phyloP scores from a whole-genome alignment of 331 rosid species.

The Rhamnella rubrinervis region DNA sequence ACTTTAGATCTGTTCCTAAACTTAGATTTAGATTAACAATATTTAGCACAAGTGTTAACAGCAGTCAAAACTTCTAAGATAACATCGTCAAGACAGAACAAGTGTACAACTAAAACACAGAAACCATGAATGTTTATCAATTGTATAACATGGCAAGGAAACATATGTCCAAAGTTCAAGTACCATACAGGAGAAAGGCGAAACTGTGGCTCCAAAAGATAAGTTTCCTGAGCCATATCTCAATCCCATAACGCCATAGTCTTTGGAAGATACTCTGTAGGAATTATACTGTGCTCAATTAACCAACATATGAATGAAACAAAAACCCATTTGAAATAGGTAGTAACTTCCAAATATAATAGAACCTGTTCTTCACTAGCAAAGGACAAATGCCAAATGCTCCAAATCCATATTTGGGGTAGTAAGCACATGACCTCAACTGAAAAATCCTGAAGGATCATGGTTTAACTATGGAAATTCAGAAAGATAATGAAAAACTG shows the following conservation, averaged over 20 bases:
- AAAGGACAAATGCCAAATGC: conserved; percentile 86
- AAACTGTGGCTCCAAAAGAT: conserved; percentile 65
- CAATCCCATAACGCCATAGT: conserved; percentile 76
- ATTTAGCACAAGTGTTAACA: background rate
- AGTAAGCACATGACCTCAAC: conserved; percentile 72
- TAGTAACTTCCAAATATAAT: conserved; percentile 20
- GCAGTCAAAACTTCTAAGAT: background rate
- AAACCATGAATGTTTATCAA: background rate
- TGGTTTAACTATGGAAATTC: conserved; percentile 18
- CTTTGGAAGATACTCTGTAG: conserved; percentile 66
- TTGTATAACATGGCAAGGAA: background rate
- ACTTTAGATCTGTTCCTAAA: background rate
- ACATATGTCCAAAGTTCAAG: conserved; percentile 14
- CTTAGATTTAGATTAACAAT: background rate
- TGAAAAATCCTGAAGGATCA: conserved; percentile 66
- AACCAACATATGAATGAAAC: conserved; percentile 28
- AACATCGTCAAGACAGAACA: background rate
- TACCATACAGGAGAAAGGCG: conserved; percentile 72
- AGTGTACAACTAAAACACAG: background rate
- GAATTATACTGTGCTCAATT: conserved; percentile 30
- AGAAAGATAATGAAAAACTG: background rate
- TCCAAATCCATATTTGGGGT: conserved; percentile 84
- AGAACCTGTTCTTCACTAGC: conserved; percentile 70
- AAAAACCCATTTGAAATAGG: conserved; percentile 13
- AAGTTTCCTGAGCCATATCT: conserved; percentile 85